Conservation (phyloP, 352 stramenopile species). For the Blastocystis sp. region DNA sequence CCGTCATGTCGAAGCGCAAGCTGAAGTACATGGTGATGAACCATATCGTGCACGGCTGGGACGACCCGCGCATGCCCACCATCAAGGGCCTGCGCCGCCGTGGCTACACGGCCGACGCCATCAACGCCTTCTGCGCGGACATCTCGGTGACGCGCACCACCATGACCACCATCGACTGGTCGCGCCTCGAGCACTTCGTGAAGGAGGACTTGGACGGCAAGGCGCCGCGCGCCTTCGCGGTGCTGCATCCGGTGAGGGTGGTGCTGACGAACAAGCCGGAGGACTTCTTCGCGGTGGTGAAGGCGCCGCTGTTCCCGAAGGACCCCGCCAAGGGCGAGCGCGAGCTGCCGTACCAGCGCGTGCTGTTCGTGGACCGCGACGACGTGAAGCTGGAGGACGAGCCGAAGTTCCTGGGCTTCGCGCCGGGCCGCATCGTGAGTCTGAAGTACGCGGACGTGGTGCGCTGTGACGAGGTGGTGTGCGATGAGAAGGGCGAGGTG, state of each 20-base stretch:
- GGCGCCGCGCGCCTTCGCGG: constrained; percentile 78
- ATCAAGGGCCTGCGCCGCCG: too few species aligned
- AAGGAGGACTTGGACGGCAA: constrained; percentile 78
- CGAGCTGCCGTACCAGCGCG: constrained; percentile 8
- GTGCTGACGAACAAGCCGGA: constrained; percentile 76
- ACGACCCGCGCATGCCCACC: too few species aligned
- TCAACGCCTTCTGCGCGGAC: constrained; percentile 79
- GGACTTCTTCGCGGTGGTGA: constrained; percentile 30
- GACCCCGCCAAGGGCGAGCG: too few species aligned
- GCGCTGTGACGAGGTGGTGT: too few species aligned
- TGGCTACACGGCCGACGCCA: too few species aligned
- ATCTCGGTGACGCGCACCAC: constrained; percentile 82
- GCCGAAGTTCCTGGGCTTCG: constrained; percentile 87
- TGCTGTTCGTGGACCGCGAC: constrained; percentile 69
- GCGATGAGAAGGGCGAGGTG: too few species aligned
- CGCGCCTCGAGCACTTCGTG: constrained; percentile 72
- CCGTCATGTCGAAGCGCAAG: constrained; percentile 73
- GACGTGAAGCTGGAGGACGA: constrained; percentile 66
- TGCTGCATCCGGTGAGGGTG: constrained; percentile 79
- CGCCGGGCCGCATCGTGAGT: constrained; percentile 80
- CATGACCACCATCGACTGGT: constrained; percentile 76
- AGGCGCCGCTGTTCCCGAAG: too few species aligned
- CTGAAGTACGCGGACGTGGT: too few species aligned
- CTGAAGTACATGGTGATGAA: constrained; percentile 95
- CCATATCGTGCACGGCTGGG: constrained; percentile 74